Evolutionary conservation across 2,329 filamentous ascomycete genomes (phyloP).

Genomic region (Ramularia collo-cygni): DNA sequence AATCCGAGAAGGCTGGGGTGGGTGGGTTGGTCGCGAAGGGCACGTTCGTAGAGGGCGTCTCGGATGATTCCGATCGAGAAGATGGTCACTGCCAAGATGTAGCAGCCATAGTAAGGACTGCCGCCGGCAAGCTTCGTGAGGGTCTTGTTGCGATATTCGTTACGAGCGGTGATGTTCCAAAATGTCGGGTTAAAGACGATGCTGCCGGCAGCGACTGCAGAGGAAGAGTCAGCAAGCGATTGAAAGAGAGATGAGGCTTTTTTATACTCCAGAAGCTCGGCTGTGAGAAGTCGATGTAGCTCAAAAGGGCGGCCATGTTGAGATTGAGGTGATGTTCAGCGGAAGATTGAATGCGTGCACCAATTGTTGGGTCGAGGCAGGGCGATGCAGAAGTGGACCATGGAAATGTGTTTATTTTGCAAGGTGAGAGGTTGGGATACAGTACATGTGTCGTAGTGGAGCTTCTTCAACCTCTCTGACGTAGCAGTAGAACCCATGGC

Average conservation of each 20-base stretch:
- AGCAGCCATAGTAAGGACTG: conserved; percentile 73
- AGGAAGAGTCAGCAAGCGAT: conserved; percentile 3
- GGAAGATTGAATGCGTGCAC: too few relatives aligned
- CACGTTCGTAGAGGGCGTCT: conserved; percentile 71
- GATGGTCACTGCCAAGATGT: conserved; percentile 79
- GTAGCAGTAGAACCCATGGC: too few relatives aligned
- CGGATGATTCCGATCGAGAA: conserved; percentile 87
- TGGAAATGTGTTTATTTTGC: too few relatives aligned
- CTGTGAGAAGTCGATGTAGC: conserved; percentile 37
- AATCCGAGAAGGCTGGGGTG: conserved; percentile 64
- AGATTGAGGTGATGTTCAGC: too few relatives aligned
- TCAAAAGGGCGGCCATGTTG: conserved; percentile 32
- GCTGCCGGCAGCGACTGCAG: conserved; percentile 40
- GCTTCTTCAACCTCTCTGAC: too few relatives aligned
- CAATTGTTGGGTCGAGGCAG: too few relatives aligned
- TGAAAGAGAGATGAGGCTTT: not conserved
- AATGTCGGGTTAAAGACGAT: conserved; percentile 98
- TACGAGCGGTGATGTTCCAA: conserved; percentile 86
- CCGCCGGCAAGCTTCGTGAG: conserved; percentile 82
- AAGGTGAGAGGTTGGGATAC: too few relatives aligned
- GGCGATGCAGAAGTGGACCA: too few relatives aligned
- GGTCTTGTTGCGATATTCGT: conserved; percentile 87
- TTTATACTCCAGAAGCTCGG: conserved; percentile 40
- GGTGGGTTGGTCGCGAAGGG: conserved; percentile 67
- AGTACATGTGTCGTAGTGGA: too few relatives aligned